Evolutionary conservation across 176 grass and related monocot species (phyloP).

Genomic region (Panicum miliaceum): DNA sequence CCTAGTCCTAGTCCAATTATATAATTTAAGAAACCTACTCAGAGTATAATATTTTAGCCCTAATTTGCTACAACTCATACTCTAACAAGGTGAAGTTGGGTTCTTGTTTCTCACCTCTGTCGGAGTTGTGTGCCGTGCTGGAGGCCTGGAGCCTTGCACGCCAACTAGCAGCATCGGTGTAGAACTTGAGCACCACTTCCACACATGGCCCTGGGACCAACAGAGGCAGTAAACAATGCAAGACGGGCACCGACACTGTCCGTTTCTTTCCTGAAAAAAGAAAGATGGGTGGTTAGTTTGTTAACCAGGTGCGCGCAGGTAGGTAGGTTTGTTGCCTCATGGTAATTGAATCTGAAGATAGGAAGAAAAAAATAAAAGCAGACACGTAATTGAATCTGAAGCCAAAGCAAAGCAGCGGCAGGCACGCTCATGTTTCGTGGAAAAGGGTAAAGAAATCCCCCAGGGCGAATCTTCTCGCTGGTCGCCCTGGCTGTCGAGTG

Average conservation of each 20-base stretch:
- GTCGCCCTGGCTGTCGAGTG: background rate
- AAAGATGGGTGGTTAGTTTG: background rate
- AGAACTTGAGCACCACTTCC: background rate
- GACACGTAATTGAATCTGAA: background rate
- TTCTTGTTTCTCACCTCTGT: background rate
- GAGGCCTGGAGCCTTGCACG: background rate
- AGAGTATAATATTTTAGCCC: too few relatives aligned
- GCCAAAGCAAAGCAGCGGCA: background rate
- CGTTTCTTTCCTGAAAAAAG: background rate
- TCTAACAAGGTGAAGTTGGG: background rate
- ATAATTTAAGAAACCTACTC: too few relatives aligned
- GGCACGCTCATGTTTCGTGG: background rate
- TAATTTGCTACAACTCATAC: too few relatives aligned
- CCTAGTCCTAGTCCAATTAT: too few relatives aligned
- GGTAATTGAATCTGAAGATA: background rate
- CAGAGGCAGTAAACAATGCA: background rate
- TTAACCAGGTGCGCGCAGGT: background rate
- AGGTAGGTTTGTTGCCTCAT: background rate
- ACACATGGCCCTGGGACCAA: background rate
- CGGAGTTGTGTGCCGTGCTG: background rate
- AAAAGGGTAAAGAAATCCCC: background rate
- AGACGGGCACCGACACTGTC: background rate
- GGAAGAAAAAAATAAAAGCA: background rate
- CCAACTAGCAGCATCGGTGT: background rate
- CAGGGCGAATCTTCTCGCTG: slow-evolving; percentile 12